Evolutionary conservation across 192 early-diverging fungal species (phyloP), one percentile per base, ranked within the genome.

Genomic region (Coemansia sp.): DNA sequence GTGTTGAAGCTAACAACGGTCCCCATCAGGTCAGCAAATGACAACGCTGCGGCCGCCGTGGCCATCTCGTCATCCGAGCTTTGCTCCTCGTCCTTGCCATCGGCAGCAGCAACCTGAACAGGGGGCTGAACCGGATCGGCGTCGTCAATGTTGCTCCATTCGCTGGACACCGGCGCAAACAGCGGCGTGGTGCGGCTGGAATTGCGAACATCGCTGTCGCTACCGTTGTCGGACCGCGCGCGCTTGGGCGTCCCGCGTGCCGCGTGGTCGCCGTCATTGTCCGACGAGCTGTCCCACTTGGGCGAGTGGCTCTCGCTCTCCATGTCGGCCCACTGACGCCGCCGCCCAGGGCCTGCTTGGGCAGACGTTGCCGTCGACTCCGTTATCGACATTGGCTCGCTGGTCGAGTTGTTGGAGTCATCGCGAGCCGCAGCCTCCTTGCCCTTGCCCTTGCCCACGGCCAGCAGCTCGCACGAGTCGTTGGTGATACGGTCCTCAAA

Each of bases 401-500:
- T 40, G 46, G 39, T 39, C 17, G 35, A 34, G 6, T 14, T 12
- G n/a, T 21, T 2, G 29, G 20, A 20, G 23, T 15, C 25, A 8
- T 45, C 42, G 11, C 15, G 25, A 17, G 30, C 31, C 29, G 28
- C 15, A 35, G 34, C 39, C 12, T 6, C 30, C 38, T 29, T 20
- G 6, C 25, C 29, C 8, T 29, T 0, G 17, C 15, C 30, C 30
- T 50, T 63, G 36, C 19, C 30, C 19, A n/a, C 48, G 11, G 23
- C 56, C 45, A 75, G 48, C n/a, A 64, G 56, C 49, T 63, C 59
- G 36, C 57, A 62, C 19, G 55, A 55, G 39, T 67, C 64, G 38
- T 44, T 51, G 15, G 55, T 53, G 14, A 75, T 21, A 1, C 71
- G 64, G 46, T 75, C 71, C 26, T 55, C 64, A 35, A 74, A 62